Conservation (phyloP, 805 yeast species). For the Pichia pseudocactophila region DNA sequence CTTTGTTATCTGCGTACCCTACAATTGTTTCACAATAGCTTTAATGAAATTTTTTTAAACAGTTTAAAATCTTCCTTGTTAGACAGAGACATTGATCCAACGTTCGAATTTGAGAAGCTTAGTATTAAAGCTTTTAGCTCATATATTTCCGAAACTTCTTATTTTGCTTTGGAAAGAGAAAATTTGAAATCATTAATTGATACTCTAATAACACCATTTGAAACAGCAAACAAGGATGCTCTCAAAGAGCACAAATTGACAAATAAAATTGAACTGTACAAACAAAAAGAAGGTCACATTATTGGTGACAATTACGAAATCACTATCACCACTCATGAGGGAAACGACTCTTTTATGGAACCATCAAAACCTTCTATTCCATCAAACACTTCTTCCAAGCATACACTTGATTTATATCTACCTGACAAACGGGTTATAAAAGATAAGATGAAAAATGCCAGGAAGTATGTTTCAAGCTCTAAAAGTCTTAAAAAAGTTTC, state of each 20-base stretch:
- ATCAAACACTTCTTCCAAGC: not conserved
- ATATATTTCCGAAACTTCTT: constrained; percentile 55
- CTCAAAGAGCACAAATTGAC: constrained; percentile 28
- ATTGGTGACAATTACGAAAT: not conserved
- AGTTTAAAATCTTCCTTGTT: constrained; percentile 54
- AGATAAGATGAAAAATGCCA: constrained; percentile 12
- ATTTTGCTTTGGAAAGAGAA: constrained; percentile 64
- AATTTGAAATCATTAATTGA: constrained; percentile 49
- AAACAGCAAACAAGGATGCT: constrained; percentile 30
- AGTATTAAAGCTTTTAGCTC: constrained; percentile 66
- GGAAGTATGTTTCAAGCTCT: constrained; percentile 11
- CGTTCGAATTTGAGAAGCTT: constrained; percentile 55
- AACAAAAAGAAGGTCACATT: not conserved
- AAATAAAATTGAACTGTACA: constrained; percentile 18
- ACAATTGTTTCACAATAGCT: constrained; percentile 52
- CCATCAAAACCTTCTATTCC: not conserved
- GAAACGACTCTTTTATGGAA: not conserved
- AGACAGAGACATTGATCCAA: constrained; percentile 37
- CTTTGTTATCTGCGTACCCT: constrained; percentile 70
- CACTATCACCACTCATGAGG: not conserved
- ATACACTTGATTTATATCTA: constrained; percentile 8
- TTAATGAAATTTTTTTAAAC: constrained; percentile 47
- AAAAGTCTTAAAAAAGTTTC: constrained; percentile 20
- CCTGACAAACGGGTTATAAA: constrained; percentile 11
- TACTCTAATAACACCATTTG: constrained; percentile 37